These are phyloP conservation scores for Mychonastes homosphaera DNA, from an alignment of 139 green algal genomes.

Conservation along the genomic window DNA sequence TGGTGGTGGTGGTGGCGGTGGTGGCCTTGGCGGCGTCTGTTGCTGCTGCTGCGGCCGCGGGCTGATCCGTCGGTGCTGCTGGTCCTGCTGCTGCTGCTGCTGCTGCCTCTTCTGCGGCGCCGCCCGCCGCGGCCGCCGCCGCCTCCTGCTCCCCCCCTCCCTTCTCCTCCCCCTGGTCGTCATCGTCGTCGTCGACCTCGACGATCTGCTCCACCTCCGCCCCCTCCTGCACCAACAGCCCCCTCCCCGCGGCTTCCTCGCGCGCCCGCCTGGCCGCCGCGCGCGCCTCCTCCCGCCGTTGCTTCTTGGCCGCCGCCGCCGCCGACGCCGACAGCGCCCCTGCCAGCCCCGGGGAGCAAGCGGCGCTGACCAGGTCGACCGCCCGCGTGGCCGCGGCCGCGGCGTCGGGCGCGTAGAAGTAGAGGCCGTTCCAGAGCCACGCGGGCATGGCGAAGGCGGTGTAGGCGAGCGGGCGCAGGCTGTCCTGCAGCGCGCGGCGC, in stretches of 20 bases:
- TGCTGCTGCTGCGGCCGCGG: slow-evolving; percentile 3
- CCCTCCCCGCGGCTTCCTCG: too few relatives aligned
- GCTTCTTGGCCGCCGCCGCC: not conserved
- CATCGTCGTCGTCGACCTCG: not conserved
- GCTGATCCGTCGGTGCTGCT: not conserved
- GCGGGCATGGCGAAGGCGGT: slow-evolving; percentile 11
- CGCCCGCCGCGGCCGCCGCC: not conserved
- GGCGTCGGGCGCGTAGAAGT: slow-evolving; percentile 14
- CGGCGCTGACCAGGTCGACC: slow-evolving; percentile 15
- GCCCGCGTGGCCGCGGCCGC: slow-evolving; percentile 4
- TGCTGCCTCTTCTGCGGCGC: not conserved
- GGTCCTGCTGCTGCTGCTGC: slow-evolving; percentile 2
- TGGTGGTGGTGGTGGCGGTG: not conserved
- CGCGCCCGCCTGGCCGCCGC: too few relatives aligned
- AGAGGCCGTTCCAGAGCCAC: slow-evolving; percentile 22
- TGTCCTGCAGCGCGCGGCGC: too few relatives aligned
- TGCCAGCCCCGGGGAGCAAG: too few relatives aligned
- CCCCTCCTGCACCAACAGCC: too few relatives aligned
- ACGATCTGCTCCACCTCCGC: not conserved
- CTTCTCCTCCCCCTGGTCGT: not conserved
- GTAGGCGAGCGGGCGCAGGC: too few relatives aligned
- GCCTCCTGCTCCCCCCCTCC: not conserved
- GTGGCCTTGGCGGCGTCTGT: not conserved
- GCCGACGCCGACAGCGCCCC: slow-evolving; percentile 11
- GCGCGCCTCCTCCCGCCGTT: slow-evolving; percentile 1